Evolutionary conservation across 129 eudicot species (phyloP).

Genomic region (Silybum marianum): DNA sequence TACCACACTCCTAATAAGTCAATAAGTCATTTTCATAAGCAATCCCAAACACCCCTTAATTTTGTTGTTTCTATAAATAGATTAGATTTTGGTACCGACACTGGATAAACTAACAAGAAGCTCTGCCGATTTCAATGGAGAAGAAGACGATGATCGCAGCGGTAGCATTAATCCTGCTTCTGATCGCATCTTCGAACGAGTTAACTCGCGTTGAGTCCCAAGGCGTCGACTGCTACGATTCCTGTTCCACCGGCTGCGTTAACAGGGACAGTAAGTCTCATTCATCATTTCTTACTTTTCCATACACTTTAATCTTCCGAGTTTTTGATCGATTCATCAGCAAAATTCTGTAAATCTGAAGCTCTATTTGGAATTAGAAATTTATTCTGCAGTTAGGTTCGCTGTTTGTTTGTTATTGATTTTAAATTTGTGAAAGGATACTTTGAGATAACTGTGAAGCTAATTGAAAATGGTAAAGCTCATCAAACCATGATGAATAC

Average conservation of each 20-base stretch:
- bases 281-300: not conserved
- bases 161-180: slow-evolving; percentile 9
- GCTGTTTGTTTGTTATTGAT: not conserved
- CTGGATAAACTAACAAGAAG: not conserved
- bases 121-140: slow-evolving; percentile 17
- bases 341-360: not conserved
- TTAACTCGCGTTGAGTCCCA: slow-evolving; percentile 26
- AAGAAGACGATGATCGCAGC: slow-evolving; percentile 29
- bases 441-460: not conserved
- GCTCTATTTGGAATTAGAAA: not conserved
- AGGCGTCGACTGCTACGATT: slow-evolving; percentile 31
- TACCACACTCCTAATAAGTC: too few species aligned
- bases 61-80: not conserved
- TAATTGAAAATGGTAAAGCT: not conserved
- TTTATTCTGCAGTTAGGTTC: not conserved
- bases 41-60: too few species aligned
- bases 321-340: not conserved
- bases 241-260: slow-evolving; percentile 42
- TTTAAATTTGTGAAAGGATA: not conserved
- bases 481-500: not conserved
- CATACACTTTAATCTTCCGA: not conserved
- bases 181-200: slow-evolving; percentile 27
- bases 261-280: slow-evolving; percentile 22
- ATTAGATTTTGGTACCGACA: not conserved
- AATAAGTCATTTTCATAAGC: too few species aligned